phyloP scores from a whole-genome alignment of 2,329 filamentous ascomycete genomes.

The Colletotrichum sp. region DNA sequence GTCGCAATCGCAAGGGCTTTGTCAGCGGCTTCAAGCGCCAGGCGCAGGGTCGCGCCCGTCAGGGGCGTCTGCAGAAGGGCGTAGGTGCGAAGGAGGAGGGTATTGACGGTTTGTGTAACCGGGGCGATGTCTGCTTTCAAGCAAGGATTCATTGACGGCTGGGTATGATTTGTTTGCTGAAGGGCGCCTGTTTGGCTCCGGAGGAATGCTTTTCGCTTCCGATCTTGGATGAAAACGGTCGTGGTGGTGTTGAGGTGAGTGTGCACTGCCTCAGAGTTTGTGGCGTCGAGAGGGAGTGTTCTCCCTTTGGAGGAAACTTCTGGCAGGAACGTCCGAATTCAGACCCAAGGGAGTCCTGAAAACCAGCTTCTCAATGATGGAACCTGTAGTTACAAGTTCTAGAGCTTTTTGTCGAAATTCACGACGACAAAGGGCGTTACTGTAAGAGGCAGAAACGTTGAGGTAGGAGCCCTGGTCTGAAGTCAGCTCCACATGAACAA shows the following conservation, averaged over 20 bases:
- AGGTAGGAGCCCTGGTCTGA: not conserved
- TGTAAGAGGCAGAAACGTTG: not conserved
- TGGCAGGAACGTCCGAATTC: not conserved
- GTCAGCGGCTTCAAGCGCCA: constrained; percentile 24
- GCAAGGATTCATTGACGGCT: constrained; percentile 12
- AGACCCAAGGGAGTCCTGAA: not conserved
- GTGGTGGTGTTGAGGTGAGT: not conserved
- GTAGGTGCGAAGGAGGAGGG: constrained; percentile 17
- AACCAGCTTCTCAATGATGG: not conserved
- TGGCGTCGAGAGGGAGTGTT: not conserved
- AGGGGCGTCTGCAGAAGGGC: constrained; percentile 15
- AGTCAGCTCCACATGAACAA: not conserved
- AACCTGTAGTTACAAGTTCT: not conserved
- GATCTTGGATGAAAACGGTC: constrained; percentile 1
- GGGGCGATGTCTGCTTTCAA: constrained; percentile 17
- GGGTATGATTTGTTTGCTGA: not conserved
- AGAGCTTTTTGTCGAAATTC: not conserved
- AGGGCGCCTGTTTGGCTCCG: not conserved
- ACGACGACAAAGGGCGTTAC: not conserved
- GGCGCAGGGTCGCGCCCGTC: not conserved
- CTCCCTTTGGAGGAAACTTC: not conserved
- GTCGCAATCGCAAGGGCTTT: constrained; percentile 22
- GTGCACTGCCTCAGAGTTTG: not conserved
- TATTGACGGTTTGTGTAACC: constrained; percentile 19
- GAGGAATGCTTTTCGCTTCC: not conserved